Evolutionary conservation across 1,284 basidiomycete genomes (phyloP), one percentile per base, ranked within the genome.

Genomic region (Cyathus pygmaeus): DNA sequence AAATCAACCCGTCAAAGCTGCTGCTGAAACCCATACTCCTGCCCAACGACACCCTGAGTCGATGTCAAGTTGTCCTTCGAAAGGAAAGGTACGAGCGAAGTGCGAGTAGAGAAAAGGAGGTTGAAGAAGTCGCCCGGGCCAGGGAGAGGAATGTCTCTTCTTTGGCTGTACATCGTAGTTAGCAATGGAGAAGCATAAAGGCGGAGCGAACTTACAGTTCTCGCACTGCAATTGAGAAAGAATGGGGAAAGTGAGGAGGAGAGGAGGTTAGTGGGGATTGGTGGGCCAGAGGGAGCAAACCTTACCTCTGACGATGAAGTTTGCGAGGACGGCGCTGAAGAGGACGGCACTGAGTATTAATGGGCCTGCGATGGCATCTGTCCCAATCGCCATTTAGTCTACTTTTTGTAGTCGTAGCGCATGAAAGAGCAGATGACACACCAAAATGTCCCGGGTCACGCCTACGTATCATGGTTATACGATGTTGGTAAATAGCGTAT

Each of bases 381-480:
- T 53, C n/a, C 30, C 17, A 60, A 54, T 33, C 53, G 24, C n/a
- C 23, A 44, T 21, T 31, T 33, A 15, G 27, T 9, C 33, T 49
- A 3, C 17, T 19, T 21, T 49, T 27, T 13, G 46, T 21, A 21
- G 13, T 3, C 26, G 19, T 47, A 24, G 11, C 27, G n/a, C 24
- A 36, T 41, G 56, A 39, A 53, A n/a, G 46, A 39, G 29, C n/a
- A 36, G 33, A 36, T 9, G 39, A 80, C 86, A 46, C 61, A 96
- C 95, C 95, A 72, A 98, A 98, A 71, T 93, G 89, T 3, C 94
- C 94, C n/a, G 95, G 91, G 79, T 96, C 93, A 55, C 95, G 86
- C 63, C 91, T 89, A 30, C 93, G 92, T 69, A 99, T 99, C 87
- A 96, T 90, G 50, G 92, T 93, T 57, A 99, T 89, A 52, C 97